phyloP scores from a whole-genome alignment of 2,329 filamentous ascomycete genomes.

The Aspergillus pseudoterreus region DNA sequence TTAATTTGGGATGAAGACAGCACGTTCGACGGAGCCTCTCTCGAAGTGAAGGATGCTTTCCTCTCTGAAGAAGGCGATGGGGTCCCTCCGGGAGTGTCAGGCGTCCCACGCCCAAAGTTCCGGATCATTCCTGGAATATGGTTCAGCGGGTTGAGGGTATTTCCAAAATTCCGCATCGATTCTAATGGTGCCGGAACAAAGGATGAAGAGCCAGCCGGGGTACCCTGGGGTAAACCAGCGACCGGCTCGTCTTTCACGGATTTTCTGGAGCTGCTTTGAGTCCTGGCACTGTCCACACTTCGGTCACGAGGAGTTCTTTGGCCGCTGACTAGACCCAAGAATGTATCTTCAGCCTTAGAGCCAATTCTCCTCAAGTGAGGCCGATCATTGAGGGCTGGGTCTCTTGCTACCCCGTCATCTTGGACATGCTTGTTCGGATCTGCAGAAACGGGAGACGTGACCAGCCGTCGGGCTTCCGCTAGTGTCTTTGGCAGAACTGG shows the following conservation, averaged over 20 bases:
- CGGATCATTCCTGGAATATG: conserved; percentile 74
- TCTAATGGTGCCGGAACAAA: conserved; percentile 61
- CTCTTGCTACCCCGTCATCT: conserved; percentile 52
- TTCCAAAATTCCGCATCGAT: conserved; percentile 76
- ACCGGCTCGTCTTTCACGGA: conserved; percentile 21
- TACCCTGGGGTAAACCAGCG: conserved; percentile 12
- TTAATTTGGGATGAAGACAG: conserved; percentile 26
- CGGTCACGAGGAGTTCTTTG: conserved; percentile 63
- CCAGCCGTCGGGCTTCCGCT: conserved; percentile 85
- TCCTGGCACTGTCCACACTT: conserved; percentile 65
- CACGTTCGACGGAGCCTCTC: conserved; percentile 11
- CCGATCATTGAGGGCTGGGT: conserved; percentile 32
- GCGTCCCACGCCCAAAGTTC: conserved; percentile 59
- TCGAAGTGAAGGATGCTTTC: conserved; percentile 19
- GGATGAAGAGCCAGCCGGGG: conserved; percentile 22
- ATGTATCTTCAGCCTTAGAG: conserved; percentile 57
- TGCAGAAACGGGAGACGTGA: conserved; percentile 51
- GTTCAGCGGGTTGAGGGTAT: conserved; percentile 76
- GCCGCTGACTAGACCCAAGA: conserved; percentile 69
- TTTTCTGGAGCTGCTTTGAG: conserved; percentile 40
- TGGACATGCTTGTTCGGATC: conserved; percentile 46
- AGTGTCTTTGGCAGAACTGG: conserved; percentile 76
- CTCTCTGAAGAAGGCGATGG: conserved; percentile 39
- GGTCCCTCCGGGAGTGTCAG: conserved; percentile 40
- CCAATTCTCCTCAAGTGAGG: conserved; percentile 32